Evolutionary conservation across 441 rosid genomes (phyloP).

Genomic region (Aquilaria agallochum): DNA sequence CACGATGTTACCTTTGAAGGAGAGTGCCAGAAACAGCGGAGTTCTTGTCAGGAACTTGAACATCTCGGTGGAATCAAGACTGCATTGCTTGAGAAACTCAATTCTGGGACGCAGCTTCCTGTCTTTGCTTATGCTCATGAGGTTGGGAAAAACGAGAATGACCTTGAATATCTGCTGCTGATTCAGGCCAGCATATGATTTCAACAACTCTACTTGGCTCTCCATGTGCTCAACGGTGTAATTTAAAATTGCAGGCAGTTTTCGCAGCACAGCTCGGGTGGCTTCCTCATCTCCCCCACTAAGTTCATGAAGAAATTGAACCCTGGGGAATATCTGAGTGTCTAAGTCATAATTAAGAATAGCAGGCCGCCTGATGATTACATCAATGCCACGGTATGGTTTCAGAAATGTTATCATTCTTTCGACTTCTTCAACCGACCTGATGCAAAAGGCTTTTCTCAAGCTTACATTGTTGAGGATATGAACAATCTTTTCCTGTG

Average conservation of each 20-base stretch:
- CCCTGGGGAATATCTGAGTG: conserved; percentile 57
- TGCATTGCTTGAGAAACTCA: conserved; percentile 64
- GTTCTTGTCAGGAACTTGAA: conserved; percentile 71
- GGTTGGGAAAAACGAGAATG: conserved; percentile 57
- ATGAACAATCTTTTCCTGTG: conserved; percentile 46
- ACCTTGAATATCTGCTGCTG: conserved; percentile 60
- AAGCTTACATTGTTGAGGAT: conserved; percentile 58
- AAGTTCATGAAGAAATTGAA: conserved; percentile 45
- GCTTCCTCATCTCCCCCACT: conserved; percentile 63
- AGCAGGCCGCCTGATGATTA: conserved; percentile 51
- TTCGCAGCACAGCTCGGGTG: conserved; percentile 42
- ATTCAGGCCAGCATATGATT: conserved; percentile 63
- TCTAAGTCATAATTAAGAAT: conserved; percentile 59
- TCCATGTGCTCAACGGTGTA: conserved; percentile 51
- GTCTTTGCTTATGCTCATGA: conserved; percentile 64
- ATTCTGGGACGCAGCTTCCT: conserved; percentile 67
- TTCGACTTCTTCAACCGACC: conserved; percentile 55
- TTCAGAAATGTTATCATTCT: conserved; percentile 45
- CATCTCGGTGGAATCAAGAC: conserved; percentile 52
- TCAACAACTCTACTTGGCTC: conserved; percentile 54
- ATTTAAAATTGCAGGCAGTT: conserved; percentile 62
- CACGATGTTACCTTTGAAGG: conserved; percentile 45
- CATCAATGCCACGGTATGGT: conserved; percentile 52
- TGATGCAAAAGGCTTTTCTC: conserved; percentile 46
- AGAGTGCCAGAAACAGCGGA: conserved; percentile 65